Conservation (phyloP, 1,139 yeast genomes). For the Protomyces gravidus region DNA sequence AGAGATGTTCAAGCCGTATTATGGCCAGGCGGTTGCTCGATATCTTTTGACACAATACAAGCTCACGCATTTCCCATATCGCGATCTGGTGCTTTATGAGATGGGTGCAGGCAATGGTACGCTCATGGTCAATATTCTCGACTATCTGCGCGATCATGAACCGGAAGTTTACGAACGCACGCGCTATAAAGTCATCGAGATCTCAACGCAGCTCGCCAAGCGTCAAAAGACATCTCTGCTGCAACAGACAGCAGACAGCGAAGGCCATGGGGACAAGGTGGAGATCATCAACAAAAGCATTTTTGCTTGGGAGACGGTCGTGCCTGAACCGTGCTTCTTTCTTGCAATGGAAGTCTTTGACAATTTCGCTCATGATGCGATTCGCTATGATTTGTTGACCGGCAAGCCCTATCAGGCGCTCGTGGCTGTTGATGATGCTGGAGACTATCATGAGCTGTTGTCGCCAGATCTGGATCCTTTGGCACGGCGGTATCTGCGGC, state of each 20-base stretch:
- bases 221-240: constrained; percentile 50
- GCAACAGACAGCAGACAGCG: constrained; percentile 36
- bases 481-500: constrained; percentile 52
- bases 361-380: constrained; percentile 76
- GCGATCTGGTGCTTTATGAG: constrained; percentile 70
- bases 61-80: constrained; percentile 59
- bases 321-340: constrained; percentile 69
- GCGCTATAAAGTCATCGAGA: constrained; percentile 71
- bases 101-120: constrained; percentile 93
- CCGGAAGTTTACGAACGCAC: constrained; percentile 70
- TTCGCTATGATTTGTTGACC: constrained; percentile 66
- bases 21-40: constrained; percentile 79
- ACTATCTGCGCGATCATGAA: constrained; percentile 57
- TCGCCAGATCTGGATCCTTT: constrained; percentile 63
- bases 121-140: constrained; percentile 70
- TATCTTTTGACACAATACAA: constrained; percentile 67
- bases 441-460: constrained; percentile 73
- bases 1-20: constrained; percentile 70
- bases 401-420: constrained; percentile 73
- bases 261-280: constrained; percentile 51
- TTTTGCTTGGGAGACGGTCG: constrained; percentile 64
- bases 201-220: constrained; percentile 61
- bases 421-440: constrained; percentile 66
- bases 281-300: constrained; percentile 69
- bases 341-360: constrained; percentile 82